A percentile compares a stretch with the other conserved stretches of the same genome.
Conservation (phyloP, 129 eudicot species). For the Pseudognaphalium luteoalbum region DNA sequence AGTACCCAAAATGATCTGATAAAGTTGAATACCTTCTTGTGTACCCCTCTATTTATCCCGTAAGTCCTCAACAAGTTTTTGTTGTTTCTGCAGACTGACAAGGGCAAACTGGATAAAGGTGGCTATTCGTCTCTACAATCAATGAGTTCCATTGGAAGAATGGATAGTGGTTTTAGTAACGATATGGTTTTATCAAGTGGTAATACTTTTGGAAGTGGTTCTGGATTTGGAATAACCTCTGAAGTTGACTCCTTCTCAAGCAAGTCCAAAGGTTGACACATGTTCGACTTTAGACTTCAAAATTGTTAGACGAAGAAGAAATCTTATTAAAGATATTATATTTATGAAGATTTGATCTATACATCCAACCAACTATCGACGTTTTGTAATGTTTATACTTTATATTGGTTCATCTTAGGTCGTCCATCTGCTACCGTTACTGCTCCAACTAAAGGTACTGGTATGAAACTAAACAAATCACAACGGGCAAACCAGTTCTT, state of each 20-base stretch:
- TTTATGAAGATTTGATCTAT: background rate
- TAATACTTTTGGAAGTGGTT: slow-evolving; percentile 68
- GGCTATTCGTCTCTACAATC: slow-evolving; percentile 70
- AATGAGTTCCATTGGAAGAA: slow-evolving; percentile 57
- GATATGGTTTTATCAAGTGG: slow-evolving; percentile 54
- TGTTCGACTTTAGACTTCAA: background rate
- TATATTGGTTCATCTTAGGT: slow-evolving; percentile 38
- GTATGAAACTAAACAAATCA: slow-evolving; percentile 86
- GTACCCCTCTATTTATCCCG: no score
- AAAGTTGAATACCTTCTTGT: no score
- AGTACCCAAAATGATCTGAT: no score
- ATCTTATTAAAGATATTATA: background rate
- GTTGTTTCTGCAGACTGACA: slow-evolving; percentile 53
- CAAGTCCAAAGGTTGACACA: slow-evolving; percentile 76
- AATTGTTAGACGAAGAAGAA: slow-evolving; percentile 1
- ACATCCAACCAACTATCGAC: background rate
- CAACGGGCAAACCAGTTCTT: slow-evolving; percentile 69
- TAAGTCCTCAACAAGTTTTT: background rate
- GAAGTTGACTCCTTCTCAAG: slow-evolving; percentile 66
- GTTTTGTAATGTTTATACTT: background rate
- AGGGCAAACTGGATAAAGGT: slow-evolving; percentile 63
- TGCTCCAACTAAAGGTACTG: slow-evolving; percentile 89
- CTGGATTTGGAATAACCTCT: slow-evolving; percentile 67
- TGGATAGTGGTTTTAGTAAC: slow-evolving; percentile 63
- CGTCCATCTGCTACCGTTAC: slow-evolving; percentile 79